Evolutionary conservation across 345 rosid genomes (phyloP).

Genomic region (Bruguiera parviflora): DNA sequence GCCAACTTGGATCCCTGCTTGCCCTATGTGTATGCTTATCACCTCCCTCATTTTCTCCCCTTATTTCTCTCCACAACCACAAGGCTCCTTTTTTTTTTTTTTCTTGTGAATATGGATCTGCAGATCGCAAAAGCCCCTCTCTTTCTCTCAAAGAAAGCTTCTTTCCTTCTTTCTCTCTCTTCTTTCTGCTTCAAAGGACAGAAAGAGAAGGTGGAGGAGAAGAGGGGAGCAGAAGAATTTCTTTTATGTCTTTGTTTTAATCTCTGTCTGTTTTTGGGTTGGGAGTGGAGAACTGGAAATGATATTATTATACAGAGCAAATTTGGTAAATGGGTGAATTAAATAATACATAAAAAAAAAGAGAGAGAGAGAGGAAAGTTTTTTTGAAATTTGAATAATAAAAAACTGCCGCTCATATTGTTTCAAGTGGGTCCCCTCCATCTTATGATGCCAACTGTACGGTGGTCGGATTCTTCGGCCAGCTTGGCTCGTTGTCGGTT

Average conservation of each 20-base stretch:
- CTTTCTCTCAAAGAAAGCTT: not conserved
- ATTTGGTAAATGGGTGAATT: not conserved
- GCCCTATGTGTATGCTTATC: constrained; percentile 17
- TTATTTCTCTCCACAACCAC: not conserved
- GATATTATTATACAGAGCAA: too few relatives aligned
- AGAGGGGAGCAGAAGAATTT: not conserved
- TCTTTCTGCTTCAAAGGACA: too few relatives aligned
- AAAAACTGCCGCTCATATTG: not conserved
- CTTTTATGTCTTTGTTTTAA: too few relatives aligned
- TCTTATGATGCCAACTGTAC: not conserved
- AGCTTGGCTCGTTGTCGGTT: constrained; percentile 27
- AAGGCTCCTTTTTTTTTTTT: not conserved
- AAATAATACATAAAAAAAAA: not conserved
- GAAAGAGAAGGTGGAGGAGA: not conserved
- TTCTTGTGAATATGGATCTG: not conserved
- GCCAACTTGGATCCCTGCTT: constrained; percentile 21
- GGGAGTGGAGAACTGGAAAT: too few relatives aligned
- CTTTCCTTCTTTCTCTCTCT: too few relatives aligned
- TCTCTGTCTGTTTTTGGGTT: too few relatives aligned
- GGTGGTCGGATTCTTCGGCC: constrained; percentile 11
- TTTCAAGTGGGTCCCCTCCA: not conserved
- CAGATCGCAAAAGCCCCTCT: not conserved
- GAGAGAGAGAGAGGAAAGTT: too few relatives aligned
- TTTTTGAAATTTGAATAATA: not conserved
- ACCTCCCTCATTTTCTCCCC: constrained; percentile 12